phyloP scores from a whole-genome alignment of 805 yeast species.

The Yarrowia sp. region DNA sequence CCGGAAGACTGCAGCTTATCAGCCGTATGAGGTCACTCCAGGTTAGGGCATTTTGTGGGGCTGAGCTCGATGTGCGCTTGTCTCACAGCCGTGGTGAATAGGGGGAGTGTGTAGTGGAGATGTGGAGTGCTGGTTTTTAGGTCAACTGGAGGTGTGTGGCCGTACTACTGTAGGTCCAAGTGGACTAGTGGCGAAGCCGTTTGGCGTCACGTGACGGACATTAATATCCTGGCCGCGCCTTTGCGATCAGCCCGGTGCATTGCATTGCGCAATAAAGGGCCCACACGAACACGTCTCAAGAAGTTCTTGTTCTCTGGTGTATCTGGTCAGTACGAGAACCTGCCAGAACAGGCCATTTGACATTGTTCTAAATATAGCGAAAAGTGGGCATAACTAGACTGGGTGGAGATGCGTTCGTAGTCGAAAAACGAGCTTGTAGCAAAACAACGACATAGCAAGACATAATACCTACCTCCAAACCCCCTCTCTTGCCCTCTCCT shows the following conservation, averaged over 20 bases:
- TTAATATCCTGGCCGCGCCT: background rate
- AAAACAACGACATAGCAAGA: no score
- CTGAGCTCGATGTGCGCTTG: constrained; percentile 1
- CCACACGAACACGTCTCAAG: background rate
- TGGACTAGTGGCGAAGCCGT: constrained; percentile 5
- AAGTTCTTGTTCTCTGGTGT: background rate
- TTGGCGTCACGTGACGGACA: background rate
- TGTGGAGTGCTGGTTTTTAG: no score
- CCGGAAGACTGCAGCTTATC: constrained; percentile 12
- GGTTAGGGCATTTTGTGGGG: constrained; percentile 29
- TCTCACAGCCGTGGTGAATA: constrained; percentile 8
- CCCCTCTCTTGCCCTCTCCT: no score
- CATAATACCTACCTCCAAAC: no score
- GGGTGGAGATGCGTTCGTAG: no score
- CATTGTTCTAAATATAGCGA: background rate
- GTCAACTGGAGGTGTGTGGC: no score
- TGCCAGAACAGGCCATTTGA: background rate
- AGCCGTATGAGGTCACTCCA: constrained; percentile 1
- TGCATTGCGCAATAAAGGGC: background rate
- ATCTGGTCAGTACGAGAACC: background rate
- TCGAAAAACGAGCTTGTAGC: no score
- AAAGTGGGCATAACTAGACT: background rate
- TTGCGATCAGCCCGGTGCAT: background rate
- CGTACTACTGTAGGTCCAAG: background rate
- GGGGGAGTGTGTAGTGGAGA: background rate